Conservation (phyloP, 2,329 filamentous ascomycete genomes). For the Venturiaceae sp. region DNA sequence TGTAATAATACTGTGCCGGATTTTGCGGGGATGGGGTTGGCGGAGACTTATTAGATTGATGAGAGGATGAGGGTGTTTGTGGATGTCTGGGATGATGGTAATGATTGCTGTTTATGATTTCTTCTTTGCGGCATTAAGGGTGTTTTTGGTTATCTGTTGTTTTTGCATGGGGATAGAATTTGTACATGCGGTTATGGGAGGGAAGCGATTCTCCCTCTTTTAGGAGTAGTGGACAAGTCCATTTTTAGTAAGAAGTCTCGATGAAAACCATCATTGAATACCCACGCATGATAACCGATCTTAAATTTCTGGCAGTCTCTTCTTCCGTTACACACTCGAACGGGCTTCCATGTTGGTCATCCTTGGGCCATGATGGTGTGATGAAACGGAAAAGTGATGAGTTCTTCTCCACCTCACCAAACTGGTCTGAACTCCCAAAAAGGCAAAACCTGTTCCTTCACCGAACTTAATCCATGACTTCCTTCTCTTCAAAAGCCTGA, state of each 20-base stretch:
- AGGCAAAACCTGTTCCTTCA: too few species aligned
- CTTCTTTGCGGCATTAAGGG: not conserved
- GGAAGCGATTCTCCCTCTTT: too few species aligned
- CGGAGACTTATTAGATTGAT: constrained; percentile 32
- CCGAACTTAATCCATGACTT: too few species aligned
- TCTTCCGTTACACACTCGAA: too few species aligned
- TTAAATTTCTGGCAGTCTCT: too few species aligned
- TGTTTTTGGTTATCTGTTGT: not conserved
- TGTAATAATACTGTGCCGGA: constrained; percentile 29
- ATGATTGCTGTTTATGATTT: not conserved
- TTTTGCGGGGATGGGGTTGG: constrained; percentile 29
- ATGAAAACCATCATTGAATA: too few species aligned
- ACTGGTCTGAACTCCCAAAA: not conserved
- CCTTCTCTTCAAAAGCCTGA: too few species aligned
- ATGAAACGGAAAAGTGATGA: not conserved
- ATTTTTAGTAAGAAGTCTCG: too few species aligned
- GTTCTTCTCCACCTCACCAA: not conserved
- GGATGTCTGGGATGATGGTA: not conserved
- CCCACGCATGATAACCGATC: too few species aligned
- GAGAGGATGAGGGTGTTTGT: not conserved
- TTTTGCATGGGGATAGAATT: not conserved
- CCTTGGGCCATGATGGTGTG: not conserved
- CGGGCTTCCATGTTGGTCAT: not conserved
- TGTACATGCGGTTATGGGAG: not conserved
- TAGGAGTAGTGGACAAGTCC: too few species aligned